Evolutionary conservation across 306 rosid genomes (phyloP), one percentile per base, ranked within the genome.

Genomic region (Boehmeria nivea): DNA sequence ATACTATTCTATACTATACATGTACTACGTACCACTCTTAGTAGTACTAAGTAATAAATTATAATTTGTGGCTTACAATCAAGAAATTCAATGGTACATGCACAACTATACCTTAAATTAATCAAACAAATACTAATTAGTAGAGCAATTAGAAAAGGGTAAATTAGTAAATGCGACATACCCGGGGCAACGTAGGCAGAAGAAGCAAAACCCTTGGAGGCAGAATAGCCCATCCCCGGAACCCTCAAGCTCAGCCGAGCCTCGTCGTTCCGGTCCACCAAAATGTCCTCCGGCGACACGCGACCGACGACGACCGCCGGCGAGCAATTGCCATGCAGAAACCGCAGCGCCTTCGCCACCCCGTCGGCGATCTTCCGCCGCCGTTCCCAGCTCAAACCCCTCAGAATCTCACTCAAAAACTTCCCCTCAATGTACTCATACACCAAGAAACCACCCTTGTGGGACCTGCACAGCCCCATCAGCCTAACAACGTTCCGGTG

Each of bases 161-260:
- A n/a, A n/a, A n/a, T n/a, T n/a, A n/a, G n/a, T 2, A 31, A 51
- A 45, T 31, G 13, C 50, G 10, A 27, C 27, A 17, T 73, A 90
- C 98, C 98, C 64, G 86, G 88, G 12, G 88, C 78, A 36, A 65
- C n/a, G 77, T 78, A 86, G 16, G 73, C 44, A 0, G 95, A 72
- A 58, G 79, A 60, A 65, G 65, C 9, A 60, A 55, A 77, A 46
- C 76, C 74, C 49, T 72, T 86, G 33, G 72, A 36, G 27, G 65
- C 77, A 45, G 43, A 25, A 43, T 28, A 47, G 3, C 51, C 17
- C 49, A 55, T 16, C 10, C 71, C 80, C 1, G 82, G 82, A 65
- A 71, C 80, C 25, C 60, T 59, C 47, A 78, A 50, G 24, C 66
- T 63, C 33, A 91, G 75, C 36, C 75, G 85, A 26, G 96, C 79